A percentile compares a stretch with the other conserved stretches of the same genome.
Evolutionary conservation across 768 basidiomycete genomes (phyloP).

Genomic region (Cyclocybe aegerita): DNA sequence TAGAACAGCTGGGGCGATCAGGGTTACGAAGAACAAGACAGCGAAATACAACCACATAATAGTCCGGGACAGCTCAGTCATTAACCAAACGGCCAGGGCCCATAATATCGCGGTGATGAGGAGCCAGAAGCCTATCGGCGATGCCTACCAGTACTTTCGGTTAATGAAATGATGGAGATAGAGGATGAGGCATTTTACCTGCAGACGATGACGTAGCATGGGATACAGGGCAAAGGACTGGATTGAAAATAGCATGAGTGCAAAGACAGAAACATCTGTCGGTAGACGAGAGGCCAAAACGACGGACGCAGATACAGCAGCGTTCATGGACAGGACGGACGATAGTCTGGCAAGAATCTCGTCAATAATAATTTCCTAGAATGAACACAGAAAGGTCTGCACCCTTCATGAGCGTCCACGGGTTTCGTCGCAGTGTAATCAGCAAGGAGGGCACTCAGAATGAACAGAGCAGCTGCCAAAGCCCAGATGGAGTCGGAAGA

Average conservation of each 20-base stretch:
- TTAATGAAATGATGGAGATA: constrained; percentile 12
- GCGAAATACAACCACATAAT: constrained; percentile 52
- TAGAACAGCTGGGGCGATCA: constrained; percentile 70
- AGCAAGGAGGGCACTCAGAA: constrained; percentile 77
- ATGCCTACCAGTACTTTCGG: constrained; percentile 36
- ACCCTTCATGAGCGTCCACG: constrained; percentile 61
- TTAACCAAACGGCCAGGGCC: constrained; percentile 49
- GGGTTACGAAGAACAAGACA: constrained; percentile 57
- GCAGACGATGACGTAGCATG: constrained; percentile 69
- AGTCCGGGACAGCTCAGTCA: constrained; percentile 52
- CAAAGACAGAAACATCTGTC: constrained; percentile 84
- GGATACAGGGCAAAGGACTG: constrained; percentile 85
- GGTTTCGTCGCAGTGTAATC: constrained; percentile 66
- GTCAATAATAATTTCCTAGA: constrained; percentile 2
- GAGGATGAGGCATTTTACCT: constrained; percentile 41
- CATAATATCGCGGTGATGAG: constrained; percentile 54
- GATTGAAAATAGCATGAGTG: constrained; percentile 82
- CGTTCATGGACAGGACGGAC: constrained; percentile 86
- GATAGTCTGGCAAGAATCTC: constrained; percentile 54
- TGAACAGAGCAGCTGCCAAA: constrained; percentile 80
- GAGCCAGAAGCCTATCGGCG: constrained; percentile 44
- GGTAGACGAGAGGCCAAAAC: constrained; percentile 89
- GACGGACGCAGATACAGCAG: constrained; percentile 88
- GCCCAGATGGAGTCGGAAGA: constrained; percentile 99
- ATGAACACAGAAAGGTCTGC: constrained; percentile 13